Percentiles rank a stretch among this genome's conserved stretches.
Evolutionary conservation across 2,329 filamentous ascomycete species (phyloP).

Genomic region (Fusarium tjaetaba): DNA sequence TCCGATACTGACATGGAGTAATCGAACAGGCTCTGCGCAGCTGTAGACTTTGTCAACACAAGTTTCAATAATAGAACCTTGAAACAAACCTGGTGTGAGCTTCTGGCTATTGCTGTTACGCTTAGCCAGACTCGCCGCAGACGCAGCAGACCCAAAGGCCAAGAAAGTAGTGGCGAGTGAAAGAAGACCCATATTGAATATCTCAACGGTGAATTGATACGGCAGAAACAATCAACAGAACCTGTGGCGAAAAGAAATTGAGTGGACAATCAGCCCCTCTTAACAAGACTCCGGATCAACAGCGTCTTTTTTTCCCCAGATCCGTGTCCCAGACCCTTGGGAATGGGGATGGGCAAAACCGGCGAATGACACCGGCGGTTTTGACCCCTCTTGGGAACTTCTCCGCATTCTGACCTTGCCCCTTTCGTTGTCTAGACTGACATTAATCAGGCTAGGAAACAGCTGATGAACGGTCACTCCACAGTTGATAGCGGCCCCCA

Average conservation of each 20-base stretch:
- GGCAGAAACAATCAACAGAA: neutral
- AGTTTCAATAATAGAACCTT: accelerated
- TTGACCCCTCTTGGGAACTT: neutral
- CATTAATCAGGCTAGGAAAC: neutral
- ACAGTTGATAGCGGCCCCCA: slow-evolving; percentile 3
- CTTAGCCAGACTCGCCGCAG: slow-evolving; percentile 5
- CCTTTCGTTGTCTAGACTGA: neutral
- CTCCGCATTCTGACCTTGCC: slow-evolving; percentile 4
- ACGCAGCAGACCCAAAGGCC: neutral
- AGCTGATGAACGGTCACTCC: slow-evolving; percentile 6
- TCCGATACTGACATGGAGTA: slow-evolving; percentile 54
- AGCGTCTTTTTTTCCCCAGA: neutral
- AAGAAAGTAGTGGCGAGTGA: slow-evolving; percentile 14
- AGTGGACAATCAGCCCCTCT: neutral
- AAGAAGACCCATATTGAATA: slow-evolving; percentile 6
- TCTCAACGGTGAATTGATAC: neutral
- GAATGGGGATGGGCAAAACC: slow-evolving; percentile 8
- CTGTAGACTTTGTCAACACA: neutral
- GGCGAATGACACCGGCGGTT: slow-evolving; percentile 9
- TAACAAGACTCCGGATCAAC: neutral
- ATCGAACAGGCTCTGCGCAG: slow-evolving; percentile 7
- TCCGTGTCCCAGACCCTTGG: neutral
- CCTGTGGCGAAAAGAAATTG: neutral
- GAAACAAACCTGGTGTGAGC: neutral
- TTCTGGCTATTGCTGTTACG: slow-evolving; percentile 4